These are phyloP conservation scores for Zasmidium angulare DNA, from an alignment of 2,329 filamentous ascomycete species.

Conservation along the genomic window DNA sequence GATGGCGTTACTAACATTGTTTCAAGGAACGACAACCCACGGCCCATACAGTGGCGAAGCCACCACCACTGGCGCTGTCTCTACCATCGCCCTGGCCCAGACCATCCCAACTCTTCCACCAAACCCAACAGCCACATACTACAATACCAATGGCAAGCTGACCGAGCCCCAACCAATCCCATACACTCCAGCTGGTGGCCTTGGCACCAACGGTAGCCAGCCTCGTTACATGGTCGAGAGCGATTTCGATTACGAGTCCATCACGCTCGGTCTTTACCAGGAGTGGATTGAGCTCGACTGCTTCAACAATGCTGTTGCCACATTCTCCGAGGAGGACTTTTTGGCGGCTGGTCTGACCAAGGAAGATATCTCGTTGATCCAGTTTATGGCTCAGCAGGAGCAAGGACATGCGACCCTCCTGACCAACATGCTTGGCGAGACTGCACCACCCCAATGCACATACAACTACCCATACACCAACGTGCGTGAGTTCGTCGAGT, in stretches of 20 bases:
- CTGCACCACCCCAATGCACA: slow-evolving; percentile 69
- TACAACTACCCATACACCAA: slow-evolving; percentile 80
- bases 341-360: slow-evolving; percentile 64
- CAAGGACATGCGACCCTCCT: slow-evolving; percentile 74
- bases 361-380: slow-evolving; percentile 68
- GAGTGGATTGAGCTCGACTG: slow-evolving; percentile 84
- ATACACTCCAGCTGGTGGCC: slow-evolving; percentile 68
- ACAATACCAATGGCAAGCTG: slow-evolving; percentile 69
- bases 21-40: slow-evolving; percentile 57
- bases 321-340: slow-evolving; percentile 70
- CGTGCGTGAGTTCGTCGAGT: slow-evolving; percentile 76
- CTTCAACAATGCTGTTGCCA: slow-evolving; percentile 73
- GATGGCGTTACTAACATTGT: neutral
- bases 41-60: slow-evolving; percentile 66
- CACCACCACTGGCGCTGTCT: slow-evolving; percentile 69
- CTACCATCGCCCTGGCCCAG: slow-evolving; percentile 56
- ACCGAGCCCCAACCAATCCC: slow-evolving; percentile 68
- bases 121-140: slow-evolving; percentile 63
- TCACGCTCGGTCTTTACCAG: slow-evolving; percentile 73
- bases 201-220: slow-evolving; percentile 73
- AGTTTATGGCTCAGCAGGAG: slow-evolving; percentile 78
- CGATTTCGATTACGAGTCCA: slow-evolving; percentile 80
- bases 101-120: slow-evolving; percentile 60
- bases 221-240: slow-evolving; percentile 76
- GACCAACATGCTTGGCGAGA: slow-evolving; percentile 73